Evolutionary conservation across 371 early-diverging fungal genomes (phyloP).

Genomic region (Fennellomyces sp.): DNA sequence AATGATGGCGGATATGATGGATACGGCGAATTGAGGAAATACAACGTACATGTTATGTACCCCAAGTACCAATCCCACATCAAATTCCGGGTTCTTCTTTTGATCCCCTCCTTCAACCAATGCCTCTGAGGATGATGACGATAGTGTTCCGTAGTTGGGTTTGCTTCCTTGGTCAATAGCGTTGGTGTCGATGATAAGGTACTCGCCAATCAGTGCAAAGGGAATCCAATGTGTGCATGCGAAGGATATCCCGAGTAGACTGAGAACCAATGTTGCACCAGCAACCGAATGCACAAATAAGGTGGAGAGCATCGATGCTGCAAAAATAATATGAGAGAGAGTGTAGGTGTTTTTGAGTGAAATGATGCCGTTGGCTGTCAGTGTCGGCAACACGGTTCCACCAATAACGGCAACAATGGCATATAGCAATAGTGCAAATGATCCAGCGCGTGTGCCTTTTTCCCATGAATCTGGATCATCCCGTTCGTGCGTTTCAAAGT

Average conservation of each 20-base stretch:
- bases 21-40: constrained; percentile 71
- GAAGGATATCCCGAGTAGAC: constrained; percentile 73
- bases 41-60: constrained; percentile 85
- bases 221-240: constrained; percentile 78
- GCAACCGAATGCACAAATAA: constrained; percentile 47
- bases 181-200: constrained; percentile 49
- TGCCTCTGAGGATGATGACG: constrained; percentile 4
- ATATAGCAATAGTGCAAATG: constrained; percentile 68
- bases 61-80: constrained; percentile 72
- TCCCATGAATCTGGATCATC: constrained; percentile 34
- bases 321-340: constrained; percentile 55
- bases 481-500: constrained; percentile 36
- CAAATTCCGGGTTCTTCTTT: constrained; percentile 25
- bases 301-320: constrained; percentile 55
- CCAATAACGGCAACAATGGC: constrained; percentile 64
- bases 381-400: constrained; percentile 57
- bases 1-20: constrained; percentile 51
- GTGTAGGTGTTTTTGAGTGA: constrained; percentile 62
- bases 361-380: constrained; percentile 20
- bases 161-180: neutral
- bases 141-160: neutral
- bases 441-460: constrained; percentile 65
- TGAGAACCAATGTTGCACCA: constrained; percentile 60
- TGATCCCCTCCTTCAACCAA: constrained; percentile 13
- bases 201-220: constrained; percentile 76